Conservation (phyloP, 495 filamentous ascomycete species). For the Cercophora samala region DNA sequence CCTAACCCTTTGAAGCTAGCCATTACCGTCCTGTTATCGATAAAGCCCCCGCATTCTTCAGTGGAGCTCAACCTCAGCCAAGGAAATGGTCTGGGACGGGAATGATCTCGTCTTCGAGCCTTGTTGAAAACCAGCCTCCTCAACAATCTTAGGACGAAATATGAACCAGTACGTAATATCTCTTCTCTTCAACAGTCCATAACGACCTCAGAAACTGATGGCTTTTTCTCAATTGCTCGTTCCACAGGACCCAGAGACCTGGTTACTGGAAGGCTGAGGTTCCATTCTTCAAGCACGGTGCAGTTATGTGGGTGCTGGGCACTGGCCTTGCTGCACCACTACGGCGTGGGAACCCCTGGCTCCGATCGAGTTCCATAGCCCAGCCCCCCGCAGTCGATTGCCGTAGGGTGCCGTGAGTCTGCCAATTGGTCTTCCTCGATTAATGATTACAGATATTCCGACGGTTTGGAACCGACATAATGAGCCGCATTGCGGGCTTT, state of each 20-base stretch:
- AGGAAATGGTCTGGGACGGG: background rate
- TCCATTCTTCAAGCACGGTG: background rate
- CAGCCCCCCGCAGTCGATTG: conserved; percentile 12
- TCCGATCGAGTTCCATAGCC: background rate
- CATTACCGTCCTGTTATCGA: background rate
- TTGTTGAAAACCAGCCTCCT: background rate
- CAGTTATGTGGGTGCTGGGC: background rate
- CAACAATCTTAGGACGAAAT: background rate
- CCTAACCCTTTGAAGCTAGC: background rate
- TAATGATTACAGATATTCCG: conserved; percentile 5
- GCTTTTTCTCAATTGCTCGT: background rate
- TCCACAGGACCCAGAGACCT: background rate
- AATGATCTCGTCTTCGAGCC: background rate
- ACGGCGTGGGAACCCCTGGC: background rate
- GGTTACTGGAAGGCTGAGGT: background rate
- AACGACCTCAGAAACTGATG: no score
- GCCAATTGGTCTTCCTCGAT: conserved; percentile 21
- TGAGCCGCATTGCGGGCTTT: conserved; percentile 11
- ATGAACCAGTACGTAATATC: no score
- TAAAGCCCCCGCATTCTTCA: background rate
- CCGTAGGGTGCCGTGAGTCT: conserved; percentile 15
- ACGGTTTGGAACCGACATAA: conserved; percentile 16
- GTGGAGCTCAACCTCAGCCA: background rate
- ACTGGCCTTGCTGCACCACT: background rate
- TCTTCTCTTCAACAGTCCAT: no score